Evolutionary conservation across 2,329 filamentous ascomycete genomes (phyloP).

Genomic region (Drechslerella coelobrocha): DNA sequence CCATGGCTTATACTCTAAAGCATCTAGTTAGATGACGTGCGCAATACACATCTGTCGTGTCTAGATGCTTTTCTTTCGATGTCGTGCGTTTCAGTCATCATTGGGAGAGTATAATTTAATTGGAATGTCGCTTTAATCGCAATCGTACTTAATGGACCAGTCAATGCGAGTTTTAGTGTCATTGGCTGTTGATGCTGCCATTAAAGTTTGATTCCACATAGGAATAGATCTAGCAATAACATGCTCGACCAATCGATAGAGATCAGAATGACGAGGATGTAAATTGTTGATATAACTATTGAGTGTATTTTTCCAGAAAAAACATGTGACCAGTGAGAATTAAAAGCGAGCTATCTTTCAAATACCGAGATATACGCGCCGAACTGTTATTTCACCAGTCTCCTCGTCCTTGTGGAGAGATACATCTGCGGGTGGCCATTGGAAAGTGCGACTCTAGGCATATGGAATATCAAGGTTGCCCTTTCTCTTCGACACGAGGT

Average conservation of each 20-base stretch:
- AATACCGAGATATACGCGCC: slow-evolving; percentile 30
- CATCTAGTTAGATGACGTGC: slow-evolving; percentile 34
- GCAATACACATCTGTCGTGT: slow-evolving; percentile 40
- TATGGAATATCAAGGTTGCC: slow-evolving; percentile 8
- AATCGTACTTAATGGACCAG: slow-evolving; percentile 54
- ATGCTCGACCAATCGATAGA: slow-evolving; percentile 59
- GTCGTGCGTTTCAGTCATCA: slow-evolving; percentile 29
- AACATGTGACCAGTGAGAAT: background rate
- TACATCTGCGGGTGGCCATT: slow-evolving; percentile 62
- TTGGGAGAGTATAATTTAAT: slow-evolving; percentile 13
- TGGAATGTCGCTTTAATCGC: slow-evolving; percentile 53
- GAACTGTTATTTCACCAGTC: slow-evolving; percentile 45
- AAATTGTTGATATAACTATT: slow-evolving; percentile 62
- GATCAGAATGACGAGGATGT: slow-evolving; percentile 57
- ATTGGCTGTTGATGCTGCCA: slow-evolving; percentile 51
- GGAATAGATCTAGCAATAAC: slow-evolving; percentile 57
- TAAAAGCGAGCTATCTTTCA: background rate
- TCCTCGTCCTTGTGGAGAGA: slow-evolving; percentile 52
- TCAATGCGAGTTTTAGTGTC: slow-evolving; percentile 41
- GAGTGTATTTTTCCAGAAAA: slow-evolving; percentile 56
- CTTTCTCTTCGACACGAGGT: background rate
- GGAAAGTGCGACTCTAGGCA: slow-evolving; percentile 56
- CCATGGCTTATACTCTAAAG: slow-evolving; percentile 52
- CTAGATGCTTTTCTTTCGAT: slow-evolving; percentile 36
- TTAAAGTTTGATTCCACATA: slow-evolving; percentile 56